phyloP scores from a whole-genome alignment of 768 basidiomycete species.

The Lentinula sp. region DNA sequence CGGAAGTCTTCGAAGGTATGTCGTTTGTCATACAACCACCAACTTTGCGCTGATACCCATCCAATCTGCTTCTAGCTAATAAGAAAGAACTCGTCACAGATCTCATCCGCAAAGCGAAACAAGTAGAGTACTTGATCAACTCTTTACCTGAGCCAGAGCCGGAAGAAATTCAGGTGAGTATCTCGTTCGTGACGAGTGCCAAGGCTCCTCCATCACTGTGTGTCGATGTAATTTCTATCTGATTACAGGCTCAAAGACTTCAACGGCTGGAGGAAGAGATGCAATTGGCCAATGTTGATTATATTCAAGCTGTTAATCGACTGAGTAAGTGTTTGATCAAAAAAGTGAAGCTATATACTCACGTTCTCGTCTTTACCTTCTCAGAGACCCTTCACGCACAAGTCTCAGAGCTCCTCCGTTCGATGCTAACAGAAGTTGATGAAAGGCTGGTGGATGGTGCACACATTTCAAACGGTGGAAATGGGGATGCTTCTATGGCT shows the following conservation, averaged over 20 bases:
- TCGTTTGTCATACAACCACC: neutral
- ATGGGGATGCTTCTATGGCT: neutral
- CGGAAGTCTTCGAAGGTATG: conserved; percentile 72
- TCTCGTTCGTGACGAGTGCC: neutral
- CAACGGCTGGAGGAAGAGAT: conserved; percentile 65
- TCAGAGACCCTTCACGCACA: conserved; percentile 52
- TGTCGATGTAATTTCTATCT: neutral
- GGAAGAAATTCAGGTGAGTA: conserved; percentile 65
- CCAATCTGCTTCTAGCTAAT: conserved; percentile 45
- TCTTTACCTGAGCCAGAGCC: conserved; percentile 74
- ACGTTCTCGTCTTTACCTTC: conserved; percentile 15
- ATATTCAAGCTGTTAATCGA: conserved; percentile 61
- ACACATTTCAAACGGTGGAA: neutral
- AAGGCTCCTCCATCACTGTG: neutral
- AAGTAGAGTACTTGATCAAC: conserved; percentile 80
- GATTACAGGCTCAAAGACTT: conserved; percentile 55
- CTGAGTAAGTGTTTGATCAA: conserved; percentile 51
- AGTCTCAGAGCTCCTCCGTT: conserved; percentile 49
- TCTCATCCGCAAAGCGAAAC: conserved; percentile 81
- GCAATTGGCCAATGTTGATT: conserved; percentile 69
- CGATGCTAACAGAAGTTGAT: conserved; percentile 53
- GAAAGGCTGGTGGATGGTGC: neutral
- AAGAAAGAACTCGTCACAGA: conserved; percentile 80
- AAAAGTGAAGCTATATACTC: neutral
- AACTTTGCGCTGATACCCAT: neutral